Evolutionary conservation across 257 asterid species (phyloP).

Genomic region (Solanum virginianum): DNA sequence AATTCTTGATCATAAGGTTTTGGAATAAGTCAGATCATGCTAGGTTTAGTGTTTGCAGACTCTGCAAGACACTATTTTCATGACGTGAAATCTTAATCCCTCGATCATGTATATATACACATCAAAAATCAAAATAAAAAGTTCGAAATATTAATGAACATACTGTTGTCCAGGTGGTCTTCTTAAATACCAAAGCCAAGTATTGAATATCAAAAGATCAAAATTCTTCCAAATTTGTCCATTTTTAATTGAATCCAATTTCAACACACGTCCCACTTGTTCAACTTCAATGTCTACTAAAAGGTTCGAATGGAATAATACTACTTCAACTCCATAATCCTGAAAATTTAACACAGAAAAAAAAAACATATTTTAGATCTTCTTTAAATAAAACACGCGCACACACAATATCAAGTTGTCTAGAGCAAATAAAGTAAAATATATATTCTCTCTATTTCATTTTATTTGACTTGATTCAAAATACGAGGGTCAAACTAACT

Average conservation of each 20-base stretch:
- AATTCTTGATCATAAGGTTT: neutral
- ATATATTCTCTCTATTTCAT: fast-evolving
- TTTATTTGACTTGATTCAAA: neutral
- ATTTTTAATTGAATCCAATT: slow-evolving; percentile 16
- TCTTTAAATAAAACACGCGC: neutral
- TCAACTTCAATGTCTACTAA: slow-evolving; percentile 25
- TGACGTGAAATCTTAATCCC: neutral
- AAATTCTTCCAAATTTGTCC: slow-evolving; percentile 30
- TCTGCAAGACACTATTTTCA: fast-evolving
- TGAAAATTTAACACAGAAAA: neutral
- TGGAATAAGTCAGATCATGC: fast-evolving
- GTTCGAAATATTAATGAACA: neutral
- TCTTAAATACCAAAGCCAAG: slow-evolving; percentile 40
- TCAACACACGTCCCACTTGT: slow-evolving; percentile 19
- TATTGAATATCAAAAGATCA: slow-evolving; percentile 31
- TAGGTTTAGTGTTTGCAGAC: neutral
- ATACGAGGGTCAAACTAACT: neutral
- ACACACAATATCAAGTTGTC: neutral
- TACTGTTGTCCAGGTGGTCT: slow-evolving; percentile 26
- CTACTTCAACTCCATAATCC: slow-evolving; percentile 22
- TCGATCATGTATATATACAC: neutral
- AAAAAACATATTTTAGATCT: neutral
- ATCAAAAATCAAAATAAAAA: neutral
- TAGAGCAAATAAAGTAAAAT: neutral
- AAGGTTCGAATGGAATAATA: slow-evolving; percentile 12